These are phyloP conservation scores for Tubosaeta sp. DNA, from an alignment of 768 basidiomycete genomes.

Conservation along the genomic window DNA sequence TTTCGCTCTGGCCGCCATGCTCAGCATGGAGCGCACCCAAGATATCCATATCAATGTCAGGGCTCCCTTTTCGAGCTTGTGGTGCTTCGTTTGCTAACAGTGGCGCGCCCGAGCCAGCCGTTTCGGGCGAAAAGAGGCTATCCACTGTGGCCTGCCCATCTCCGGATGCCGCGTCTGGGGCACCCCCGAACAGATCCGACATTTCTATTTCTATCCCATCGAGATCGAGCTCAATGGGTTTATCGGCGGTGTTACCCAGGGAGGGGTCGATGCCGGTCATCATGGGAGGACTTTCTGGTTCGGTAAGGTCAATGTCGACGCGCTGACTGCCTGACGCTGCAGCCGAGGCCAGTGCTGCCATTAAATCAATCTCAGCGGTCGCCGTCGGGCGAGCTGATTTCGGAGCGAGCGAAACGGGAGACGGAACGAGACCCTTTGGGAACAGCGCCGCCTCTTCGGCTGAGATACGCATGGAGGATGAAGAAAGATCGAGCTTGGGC, in stretches of 20 bases:
- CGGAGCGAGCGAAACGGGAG: conserved; percentile 79
- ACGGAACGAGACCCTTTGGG: conserved; percentile 55
- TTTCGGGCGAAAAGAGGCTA: conserved; percentile 49
- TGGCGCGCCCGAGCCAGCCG: conserved; percentile 20
- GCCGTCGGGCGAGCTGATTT: conserved; percentile 68
- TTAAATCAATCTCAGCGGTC: conserved; percentile 54
- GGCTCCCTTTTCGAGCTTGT: conserved; percentile 16
- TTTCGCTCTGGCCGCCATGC: conserved; percentile 12
- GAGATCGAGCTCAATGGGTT: conserved; percentile 77
- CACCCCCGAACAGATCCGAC: conserved; percentile 54
- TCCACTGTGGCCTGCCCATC: conserved; percentile 37
- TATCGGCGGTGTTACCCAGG: conserved; percentile 65
- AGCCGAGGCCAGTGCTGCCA: conserved; percentile 56
- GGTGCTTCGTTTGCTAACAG: conserved; percentile 13
- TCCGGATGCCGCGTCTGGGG: conserved; percentile 33
- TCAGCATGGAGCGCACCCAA: conserved; percentile 32
- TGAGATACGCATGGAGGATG: conserved; percentile 58
- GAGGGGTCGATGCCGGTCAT: conserved; percentile 29
- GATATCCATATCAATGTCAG: conserved; percentile 32
- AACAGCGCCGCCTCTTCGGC: conserved; percentile 59
- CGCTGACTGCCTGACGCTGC: conserved; percentile 32
- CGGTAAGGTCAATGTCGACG: conserved; percentile 59
- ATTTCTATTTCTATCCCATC: conserved; percentile 59
- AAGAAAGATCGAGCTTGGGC: conserved; percentile 78
- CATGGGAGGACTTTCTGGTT: conserved; percentile 35